Conservation (phyloP, 1,139 yeast genomes). For the Suhomyces maxii region DNA sequence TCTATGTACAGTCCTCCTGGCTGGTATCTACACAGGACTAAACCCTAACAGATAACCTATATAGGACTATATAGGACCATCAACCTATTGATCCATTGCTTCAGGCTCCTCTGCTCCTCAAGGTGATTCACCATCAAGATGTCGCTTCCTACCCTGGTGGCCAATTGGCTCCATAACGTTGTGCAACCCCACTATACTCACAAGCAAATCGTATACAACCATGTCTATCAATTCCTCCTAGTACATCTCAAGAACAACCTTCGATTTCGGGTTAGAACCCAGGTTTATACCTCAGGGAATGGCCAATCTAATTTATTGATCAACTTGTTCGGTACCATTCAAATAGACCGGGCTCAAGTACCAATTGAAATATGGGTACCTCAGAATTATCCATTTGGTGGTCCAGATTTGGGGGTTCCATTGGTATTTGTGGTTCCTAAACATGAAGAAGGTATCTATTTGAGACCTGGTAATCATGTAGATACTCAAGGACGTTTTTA, state of each 20-base stretch:
- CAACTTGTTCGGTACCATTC: conserved; percentile 61
- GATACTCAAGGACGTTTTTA: conserved; percentile 76
- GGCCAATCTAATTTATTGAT: conserved; percentile 65
- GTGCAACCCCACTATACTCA: conserved; percentile 53
- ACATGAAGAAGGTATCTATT: conserved; percentile 33
- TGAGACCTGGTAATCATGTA: conserved; percentile 64
- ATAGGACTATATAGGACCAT: background rate
- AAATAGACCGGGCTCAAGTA: conserved; percentile 37
- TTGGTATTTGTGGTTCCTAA: conserved; percentile 58
- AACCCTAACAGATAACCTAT: background rate
- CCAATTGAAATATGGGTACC: conserved; percentile 83
- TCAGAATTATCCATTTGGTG: conserved; percentile 55
- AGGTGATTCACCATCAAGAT: background rate
- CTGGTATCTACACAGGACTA: no score
- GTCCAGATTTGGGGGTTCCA: conserved; percentile 46
- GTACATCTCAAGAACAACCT: conserved; percentile 38
- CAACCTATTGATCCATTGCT: no score
- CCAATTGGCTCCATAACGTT: conserved; percentile 47
- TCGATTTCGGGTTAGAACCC: conserved; percentile 63
- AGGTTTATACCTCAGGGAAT: conserved; percentile 56
- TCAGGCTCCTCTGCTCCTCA: background rate
- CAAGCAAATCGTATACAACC: conserved; percentile 57
- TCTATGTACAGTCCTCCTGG: no score
- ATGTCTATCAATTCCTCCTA: conserved; percentile 56
- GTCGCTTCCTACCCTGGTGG: conserved; percentile 36